Evolutionary conservation across 257 asterid species (phyloP).

Genomic region (Voacanga thouarsii): DNA sequence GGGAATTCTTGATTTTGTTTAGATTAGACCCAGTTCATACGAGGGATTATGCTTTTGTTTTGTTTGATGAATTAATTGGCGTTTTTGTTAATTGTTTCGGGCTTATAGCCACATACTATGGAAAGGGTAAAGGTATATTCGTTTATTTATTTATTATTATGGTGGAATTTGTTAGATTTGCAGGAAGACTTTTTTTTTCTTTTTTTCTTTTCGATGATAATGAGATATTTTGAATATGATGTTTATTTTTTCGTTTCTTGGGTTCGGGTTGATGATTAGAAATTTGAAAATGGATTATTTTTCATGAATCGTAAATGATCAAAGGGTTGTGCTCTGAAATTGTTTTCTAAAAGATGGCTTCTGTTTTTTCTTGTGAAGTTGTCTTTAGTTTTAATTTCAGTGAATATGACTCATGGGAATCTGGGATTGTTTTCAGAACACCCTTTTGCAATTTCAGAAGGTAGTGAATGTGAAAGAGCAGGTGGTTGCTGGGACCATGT

Average conservation of each 20-base stretch:
- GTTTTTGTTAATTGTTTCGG: not conserved
- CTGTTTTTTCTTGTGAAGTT: no score
- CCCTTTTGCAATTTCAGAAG: slow-evolving; percentile 62
- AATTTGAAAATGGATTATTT: not conserved
- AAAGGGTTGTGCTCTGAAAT: no score
- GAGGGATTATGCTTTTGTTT: not conserved
- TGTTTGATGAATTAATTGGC: not conserved
- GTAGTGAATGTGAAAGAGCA: slow-evolving; percentile 77
- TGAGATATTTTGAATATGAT: not conserved
- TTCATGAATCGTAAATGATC: no score
- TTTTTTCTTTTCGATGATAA: not conserved
- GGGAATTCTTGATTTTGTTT: not conserved
- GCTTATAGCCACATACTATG: not conserved
- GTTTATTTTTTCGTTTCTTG: not conserved
- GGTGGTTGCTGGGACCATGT: slow-evolving; percentile 71
- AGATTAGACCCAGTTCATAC: not conserved
- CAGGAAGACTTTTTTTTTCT: no score
- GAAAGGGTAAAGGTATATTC: no score
- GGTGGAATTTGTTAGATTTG: no score
- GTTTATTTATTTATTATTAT: no score
- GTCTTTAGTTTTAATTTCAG: not conserved
- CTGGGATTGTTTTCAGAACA: slow-evolving; percentile 41
- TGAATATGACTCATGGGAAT: not conserved
- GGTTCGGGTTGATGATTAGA: not conserved
- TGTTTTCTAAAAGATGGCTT: no score